These are phyloP conservation scores for Pterula multifida DNA, from an alignment of 1,284 basidiomycete genomes.

Conservation along the genomic window DNA sequence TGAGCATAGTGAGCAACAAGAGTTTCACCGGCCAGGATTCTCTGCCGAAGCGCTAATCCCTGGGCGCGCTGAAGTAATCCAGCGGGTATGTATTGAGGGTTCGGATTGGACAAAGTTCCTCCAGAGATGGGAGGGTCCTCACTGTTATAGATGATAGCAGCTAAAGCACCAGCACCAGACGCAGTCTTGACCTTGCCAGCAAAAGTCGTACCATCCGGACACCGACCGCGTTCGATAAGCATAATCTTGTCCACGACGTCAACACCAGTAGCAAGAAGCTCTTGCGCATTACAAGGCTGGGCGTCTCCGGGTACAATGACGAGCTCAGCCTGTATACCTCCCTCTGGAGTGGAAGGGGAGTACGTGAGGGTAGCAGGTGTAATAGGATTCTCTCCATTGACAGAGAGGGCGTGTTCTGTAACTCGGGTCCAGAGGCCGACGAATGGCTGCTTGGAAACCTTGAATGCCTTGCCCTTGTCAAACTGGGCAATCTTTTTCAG, in stretches of 20 bases:
- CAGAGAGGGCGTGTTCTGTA: slow-evolving; percentile 2
- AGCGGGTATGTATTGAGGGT: slow-evolving; percentile 4
- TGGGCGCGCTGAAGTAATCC: slow-evolving; percentile 5
- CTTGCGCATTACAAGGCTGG: slow-evolving; percentile 5
- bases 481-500: slow-evolving; percentile 2
- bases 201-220: slow-evolving; percentile 2
- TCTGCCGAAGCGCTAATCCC: slow-evolving; percentile 2
- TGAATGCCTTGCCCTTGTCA: slow-evolving; percentile 4
- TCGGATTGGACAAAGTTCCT: neutral
- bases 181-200: slow-evolving; percentile 2
- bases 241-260: slow-evolving; percentile 7
- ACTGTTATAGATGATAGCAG: slow-evolving; percentile 2
- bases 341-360: slow-evolving; percentile 9
- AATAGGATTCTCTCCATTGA: slow-evolving; percentile 4
- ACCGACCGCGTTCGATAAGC: slow-evolving; percentile 1
- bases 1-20: neutral
- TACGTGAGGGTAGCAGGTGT: slow-evolving; percentile 4
- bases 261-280: slow-evolving; percentile 5
- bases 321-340: slow-evolving; percentile 6
- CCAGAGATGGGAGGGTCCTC: neutral
- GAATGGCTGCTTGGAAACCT: slow-evolving; percentile 6
- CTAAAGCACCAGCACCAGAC: slow-evolving; percentile 1
- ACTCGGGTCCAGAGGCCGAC: slow-evolving; percentile 4
- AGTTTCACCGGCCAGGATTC: slow-evolving; percentile 1
- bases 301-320: slow-evolving; percentile 5